Conservation (phyloP, 495 filamentous ascomycete genomes). For the Tuber indicum region DNA sequence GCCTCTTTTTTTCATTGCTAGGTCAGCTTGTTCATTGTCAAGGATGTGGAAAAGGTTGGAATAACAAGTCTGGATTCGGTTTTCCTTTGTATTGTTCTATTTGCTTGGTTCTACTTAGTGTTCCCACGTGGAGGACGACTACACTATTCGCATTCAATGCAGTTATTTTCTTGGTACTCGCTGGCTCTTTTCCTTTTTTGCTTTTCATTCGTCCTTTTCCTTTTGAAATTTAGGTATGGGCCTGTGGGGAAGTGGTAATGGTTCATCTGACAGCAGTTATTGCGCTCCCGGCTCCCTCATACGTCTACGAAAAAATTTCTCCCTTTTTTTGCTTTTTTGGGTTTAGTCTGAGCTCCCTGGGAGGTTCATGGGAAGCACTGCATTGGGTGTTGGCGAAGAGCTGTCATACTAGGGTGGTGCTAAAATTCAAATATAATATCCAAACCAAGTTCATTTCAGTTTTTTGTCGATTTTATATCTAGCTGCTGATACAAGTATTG, state of each 20-base stretch:
- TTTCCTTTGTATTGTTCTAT: constrained; percentile 18
- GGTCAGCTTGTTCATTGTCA: neutral
- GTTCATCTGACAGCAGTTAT: neutral
- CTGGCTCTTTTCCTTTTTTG: neutral
- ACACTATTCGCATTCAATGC: neutral
- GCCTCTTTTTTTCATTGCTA: neutral
- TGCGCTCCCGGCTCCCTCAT: neutral
- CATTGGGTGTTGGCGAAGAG: neutral
- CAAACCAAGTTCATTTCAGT: neutral
- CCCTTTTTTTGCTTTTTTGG: neutral
- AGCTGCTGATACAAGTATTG: neutral
- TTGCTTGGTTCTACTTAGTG: constrained; percentile 7
- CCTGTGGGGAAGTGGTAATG: neutral
- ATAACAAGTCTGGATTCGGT: neutral
- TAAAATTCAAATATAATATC: neutral
- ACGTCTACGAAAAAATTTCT: neutral
- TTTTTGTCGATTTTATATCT: neutral
- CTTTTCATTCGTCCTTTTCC: neutral
- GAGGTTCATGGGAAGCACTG: neutral
- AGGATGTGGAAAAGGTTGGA: neutral
- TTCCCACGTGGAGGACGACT: neutral
- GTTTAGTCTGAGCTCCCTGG: neutral
- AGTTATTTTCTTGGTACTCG: neutral
- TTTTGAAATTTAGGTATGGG: neutral
- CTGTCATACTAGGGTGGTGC: neutral